A percentile compares a stretch with the other conserved stretches of the same genome.
Conservation (phyloP, 306 rosid genomes). For the Prosopis cineraria region DNA sequence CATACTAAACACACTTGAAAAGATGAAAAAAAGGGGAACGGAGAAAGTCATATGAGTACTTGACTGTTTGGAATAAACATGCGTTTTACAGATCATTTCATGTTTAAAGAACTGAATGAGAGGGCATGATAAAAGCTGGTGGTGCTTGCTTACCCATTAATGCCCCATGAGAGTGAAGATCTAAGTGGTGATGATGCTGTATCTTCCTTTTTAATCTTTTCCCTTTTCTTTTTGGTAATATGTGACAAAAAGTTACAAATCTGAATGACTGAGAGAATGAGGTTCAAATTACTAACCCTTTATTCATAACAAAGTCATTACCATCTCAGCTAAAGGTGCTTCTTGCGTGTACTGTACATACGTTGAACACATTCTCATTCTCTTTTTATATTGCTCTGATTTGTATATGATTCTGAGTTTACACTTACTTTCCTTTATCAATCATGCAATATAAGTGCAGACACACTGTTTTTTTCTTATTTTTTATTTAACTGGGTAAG, state of each 20-base stretch:
- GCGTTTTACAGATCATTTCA: conserved; percentile 42
- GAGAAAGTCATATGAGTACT: conserved; percentile 40
- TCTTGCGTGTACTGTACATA: not conserved
- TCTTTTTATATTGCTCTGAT: not conserved
- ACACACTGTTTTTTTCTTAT: conserved; percentile 14
- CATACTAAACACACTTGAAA: conserved; percentile 3
- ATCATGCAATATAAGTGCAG: conserved; percentile 8
- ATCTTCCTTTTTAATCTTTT: conserved; percentile 29
- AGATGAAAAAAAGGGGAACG: not conserved
- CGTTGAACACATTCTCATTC: conserved; percentile 8
- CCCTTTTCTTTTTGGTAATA: conserved; percentile 32
- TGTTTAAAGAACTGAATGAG: conserved; percentile 46
- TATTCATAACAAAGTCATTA: conserved; percentile 28
- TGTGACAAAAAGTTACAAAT: conserved; percentile 36
- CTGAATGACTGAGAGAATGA: conserved; percentile 17
- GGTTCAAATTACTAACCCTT: conserved; percentile 33
- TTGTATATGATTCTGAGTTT: conserved; percentile 9
- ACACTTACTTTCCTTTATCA: not conserved
- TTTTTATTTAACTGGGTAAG: not conserved
- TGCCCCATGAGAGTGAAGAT: conserved; percentile 38
- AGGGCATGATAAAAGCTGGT: conserved; percentile 59
- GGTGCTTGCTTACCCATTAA: conserved; percentile 31
- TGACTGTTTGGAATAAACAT: conserved; percentile 34
- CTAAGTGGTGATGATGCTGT: conserved; percentile 40
- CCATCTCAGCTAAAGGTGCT: conserved; percentile 16